These are phyloP conservation scores for Colletotrichum abscissum DNA, from an alignment of 2,329 filamentous ascomycete genomes.

Conservation along the genomic window DNA sequence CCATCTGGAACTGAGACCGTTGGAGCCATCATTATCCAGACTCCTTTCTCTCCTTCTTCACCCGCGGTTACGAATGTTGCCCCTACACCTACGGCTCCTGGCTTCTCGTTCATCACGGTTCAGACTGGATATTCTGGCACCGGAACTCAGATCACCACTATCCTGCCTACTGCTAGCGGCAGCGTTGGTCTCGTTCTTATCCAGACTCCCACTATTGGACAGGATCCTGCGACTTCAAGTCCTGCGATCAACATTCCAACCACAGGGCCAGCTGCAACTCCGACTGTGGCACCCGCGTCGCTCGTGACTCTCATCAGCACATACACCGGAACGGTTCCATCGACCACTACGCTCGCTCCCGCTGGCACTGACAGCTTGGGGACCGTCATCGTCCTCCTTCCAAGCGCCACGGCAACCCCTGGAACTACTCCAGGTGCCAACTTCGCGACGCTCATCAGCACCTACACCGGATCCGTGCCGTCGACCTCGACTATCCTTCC, in stretches of 20 bases:
- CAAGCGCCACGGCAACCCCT: constrained; percentile 5
- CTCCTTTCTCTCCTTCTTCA: background rate
- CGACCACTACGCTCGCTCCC: constrained; percentile 20
- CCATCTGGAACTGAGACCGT: constrained; percentile 20
- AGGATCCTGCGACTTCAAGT: background rate
- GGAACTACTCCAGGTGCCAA: background rate
- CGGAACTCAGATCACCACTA: constrained; percentile 19
- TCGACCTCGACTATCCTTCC: constrained; percentile 20
- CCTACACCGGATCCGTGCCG: constrained; percentile 2
- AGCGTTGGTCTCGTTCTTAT: constrained; percentile 19
- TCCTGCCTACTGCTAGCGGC: background rate
- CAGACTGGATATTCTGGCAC: constrained; percentile 14
- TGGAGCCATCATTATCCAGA: constrained; percentile 28
- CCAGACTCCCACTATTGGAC: constrained; percentile 15
- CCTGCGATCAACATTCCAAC: background rate
- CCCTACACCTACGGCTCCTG: background rate
- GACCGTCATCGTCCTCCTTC: constrained; percentile 13
- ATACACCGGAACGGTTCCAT: constrained; percentile 8
- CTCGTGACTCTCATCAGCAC: constrained; percentile 25
- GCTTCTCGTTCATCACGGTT: constrained; percentile 20
- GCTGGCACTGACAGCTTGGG: constrained; percentile 2
- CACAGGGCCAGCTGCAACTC: background rate
- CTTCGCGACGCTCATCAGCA: constrained; percentile 20
- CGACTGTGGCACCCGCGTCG: background rate
- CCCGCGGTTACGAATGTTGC: background rate